A percentile compares a stretch with the other conserved stretches of the same genome.
These are phyloP conservation scores for Coemansia biformis DNA, from an alignment of 192 early-diverging fungal genomes.

Conservation along the genomic window DNA sequence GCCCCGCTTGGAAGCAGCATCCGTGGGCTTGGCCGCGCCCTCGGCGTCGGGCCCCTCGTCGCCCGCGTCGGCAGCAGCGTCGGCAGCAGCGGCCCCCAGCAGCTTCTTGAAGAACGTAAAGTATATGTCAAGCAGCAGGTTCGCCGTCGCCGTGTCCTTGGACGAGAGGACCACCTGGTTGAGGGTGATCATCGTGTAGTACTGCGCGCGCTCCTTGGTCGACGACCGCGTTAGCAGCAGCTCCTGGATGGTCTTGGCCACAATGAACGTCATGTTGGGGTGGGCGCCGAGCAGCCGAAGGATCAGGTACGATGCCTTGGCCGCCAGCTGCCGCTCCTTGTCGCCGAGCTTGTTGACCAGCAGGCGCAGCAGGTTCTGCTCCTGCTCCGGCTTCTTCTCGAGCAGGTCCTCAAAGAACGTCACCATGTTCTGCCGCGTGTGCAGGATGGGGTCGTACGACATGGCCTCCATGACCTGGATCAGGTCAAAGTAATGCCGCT, in stretches of 20 bases:
- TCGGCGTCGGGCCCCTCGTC: slow-evolving; percentile 47
- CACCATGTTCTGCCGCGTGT: slow-evolving; percentile 79
- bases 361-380: slow-evolving; percentile 86
- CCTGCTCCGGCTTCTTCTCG: slow-evolving; percentile 87
- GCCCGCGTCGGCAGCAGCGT: slow-evolving; percentile 51
- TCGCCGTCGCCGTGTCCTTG: slow-evolving; percentile 67
- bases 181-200: slow-evolving; percentile 85
- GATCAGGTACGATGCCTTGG: slow-evolving; percentile 75
- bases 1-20: slow-evolving; percentile 13
- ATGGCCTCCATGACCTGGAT: slow-evolving; percentile 82
- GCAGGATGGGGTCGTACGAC: slow-evolving; percentile 77
- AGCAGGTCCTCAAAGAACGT: slow-evolving; percentile 73
- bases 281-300: slow-evolving; percentile 65
- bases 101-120: slow-evolving; percentile 85
- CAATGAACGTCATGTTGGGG: slow-evolving; percentile 85
- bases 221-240: slow-evolving; percentile 68
- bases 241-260: slow-evolving; percentile 83
- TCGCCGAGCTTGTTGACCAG: slow-evolving; percentile 97
- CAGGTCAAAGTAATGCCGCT: slow-evolving; percentile 87
- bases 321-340: slow-evolving; percentile 76
- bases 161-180: slow-evolving; percentile 87
- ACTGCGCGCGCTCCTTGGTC: slow-evolving; percentile 73
- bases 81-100: slow-evolving; percentile 53
- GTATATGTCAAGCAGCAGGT: slow-evolving; percentile 83
- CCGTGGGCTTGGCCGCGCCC: slow-evolving; percentile 46